Conservation (phyloP, 2,329 filamentous ascomycete genomes). For the Laburnicola sp. region DNA sequence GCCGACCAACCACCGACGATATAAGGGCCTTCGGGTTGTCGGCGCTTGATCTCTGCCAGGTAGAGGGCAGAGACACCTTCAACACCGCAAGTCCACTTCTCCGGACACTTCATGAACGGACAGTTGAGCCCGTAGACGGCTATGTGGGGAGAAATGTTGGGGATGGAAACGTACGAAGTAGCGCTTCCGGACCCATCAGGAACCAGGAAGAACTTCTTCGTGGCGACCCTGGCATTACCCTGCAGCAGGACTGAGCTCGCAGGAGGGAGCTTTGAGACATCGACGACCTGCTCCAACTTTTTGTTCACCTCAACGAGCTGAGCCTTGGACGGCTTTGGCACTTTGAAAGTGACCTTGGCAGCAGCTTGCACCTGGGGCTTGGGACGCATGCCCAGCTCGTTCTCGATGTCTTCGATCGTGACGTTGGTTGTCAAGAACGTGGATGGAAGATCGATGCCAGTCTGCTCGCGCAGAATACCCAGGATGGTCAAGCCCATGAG, state of each 20-base stretch:
- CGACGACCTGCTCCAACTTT: conserved; percentile 46
- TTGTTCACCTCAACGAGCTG: conserved; percentile 55
- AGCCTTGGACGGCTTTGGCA: conserved; percentile 24
- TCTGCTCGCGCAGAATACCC: conserved; percentile 55
- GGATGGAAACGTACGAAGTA: conserved; percentile 68
- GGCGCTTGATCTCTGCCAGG: conserved; percentile 69
- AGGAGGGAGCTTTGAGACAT: conserved; percentile 51
- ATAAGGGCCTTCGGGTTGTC: conserved; percentile 66
- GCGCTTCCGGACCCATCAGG: conserved; percentile 62
- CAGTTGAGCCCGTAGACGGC: conserved; percentile 64
- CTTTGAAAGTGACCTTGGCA: conserved; percentile 22
- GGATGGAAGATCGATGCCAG: conserved; percentile 53
- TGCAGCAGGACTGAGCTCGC: conserved; percentile 61
- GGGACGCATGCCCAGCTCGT: conserved; percentile 61
- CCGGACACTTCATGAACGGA: conserved; percentile 70
- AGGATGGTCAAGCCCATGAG: conserved; percentile 57
- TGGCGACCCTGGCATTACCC: conserved; percentile 59
- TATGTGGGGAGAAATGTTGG: conserved; percentile 56
- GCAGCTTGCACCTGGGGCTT: conserved; percentile 43
- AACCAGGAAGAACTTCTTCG: conserved; percentile 58
- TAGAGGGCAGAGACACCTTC: conserved; percentile 67
- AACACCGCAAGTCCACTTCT: conserved; percentile 67
- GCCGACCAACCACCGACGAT: conserved; percentile 60
- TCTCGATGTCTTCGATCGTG: conserved; percentile 67
- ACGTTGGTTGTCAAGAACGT: conserved; percentile 63